Percentiles rank a stretch among this genome's conserved stretches.
Conservation (phyloP, 768 basidiomycete species). For the Pisolithus tinctorius region DNA sequence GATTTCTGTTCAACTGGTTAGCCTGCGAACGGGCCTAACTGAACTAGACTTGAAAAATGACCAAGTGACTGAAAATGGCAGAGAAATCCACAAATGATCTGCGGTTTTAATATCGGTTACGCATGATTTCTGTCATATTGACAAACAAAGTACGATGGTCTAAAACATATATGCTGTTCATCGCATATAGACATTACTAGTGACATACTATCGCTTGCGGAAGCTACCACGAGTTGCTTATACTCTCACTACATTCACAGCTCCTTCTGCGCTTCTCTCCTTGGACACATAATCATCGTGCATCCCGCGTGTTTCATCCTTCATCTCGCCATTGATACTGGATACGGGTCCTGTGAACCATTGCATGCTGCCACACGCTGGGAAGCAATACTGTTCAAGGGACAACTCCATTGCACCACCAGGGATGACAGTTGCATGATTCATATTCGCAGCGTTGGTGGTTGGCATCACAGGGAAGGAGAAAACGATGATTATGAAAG, state of each 20-base stretch:
- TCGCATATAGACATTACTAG: too few relatives aligned
- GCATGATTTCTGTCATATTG: too few relatives aligned
- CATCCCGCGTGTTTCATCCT: neutral
- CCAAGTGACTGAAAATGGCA: too few relatives aligned
- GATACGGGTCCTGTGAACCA: conserved; percentile 69
- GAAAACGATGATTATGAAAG: conserved; percentile 54
- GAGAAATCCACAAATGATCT: too few relatives aligned
- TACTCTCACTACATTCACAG: neutral
- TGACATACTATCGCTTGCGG: neutral
- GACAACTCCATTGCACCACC: conserved; percentile 53
- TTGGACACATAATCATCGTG: conserved; percentile 1
- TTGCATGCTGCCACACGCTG: conserved; percentile 58
- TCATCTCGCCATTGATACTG: conserved; percentile 26
- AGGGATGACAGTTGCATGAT: conserved; percentile 64
- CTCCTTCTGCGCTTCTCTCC: conserved; percentile 4
- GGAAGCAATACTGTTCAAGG: conserved; percentile 61
- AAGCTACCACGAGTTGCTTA: neutral
- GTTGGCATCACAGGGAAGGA: conserved; percentile 53
- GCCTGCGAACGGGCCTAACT: too few relatives aligned
- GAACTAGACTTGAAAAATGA: too few relatives aligned
- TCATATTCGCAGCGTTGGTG: conserved; percentile 48
- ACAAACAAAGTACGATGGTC: too few relatives aligned
- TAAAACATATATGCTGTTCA: too few relatives aligned
- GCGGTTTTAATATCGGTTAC: too few relatives aligned
- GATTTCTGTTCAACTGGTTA: too few relatives aligned